These are phyloP conservation scores for Acacia acuminata DNA, from an alignment of 306 rosid genomes.

Conservation along the genomic window DNA sequence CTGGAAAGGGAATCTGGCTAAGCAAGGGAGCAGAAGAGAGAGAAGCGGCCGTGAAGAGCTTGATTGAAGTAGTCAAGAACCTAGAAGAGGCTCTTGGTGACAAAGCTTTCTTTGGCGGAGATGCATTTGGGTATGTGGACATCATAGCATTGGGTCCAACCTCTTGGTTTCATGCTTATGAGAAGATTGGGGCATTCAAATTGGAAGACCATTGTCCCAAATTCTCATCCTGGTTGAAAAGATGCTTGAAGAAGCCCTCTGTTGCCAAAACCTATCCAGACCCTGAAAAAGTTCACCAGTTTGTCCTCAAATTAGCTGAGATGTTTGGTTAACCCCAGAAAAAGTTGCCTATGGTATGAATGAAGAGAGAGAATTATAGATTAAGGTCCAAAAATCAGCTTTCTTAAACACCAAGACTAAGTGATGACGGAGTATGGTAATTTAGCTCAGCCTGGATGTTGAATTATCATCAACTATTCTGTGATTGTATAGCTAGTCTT, in stretches of 20 bases:
- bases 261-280: slow-evolving; percentile 54
- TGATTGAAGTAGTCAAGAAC: slow-evolving; percentile 55
- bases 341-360: not conserved
- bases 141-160: slow-evolving; percentile 48
- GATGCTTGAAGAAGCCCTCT: slow-evolving; percentile 42
- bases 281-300: slow-evolving; percentile 52
- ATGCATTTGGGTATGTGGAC: slow-evolving; percentile 62
- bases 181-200: slow-evolving; percentile 61
- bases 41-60: slow-evolving; percentile 54
- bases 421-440: not conserved
- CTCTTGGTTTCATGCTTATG: slow-evolving; percentile 66
- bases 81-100: slow-evolving; percentile 65
- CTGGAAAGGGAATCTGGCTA: slow-evolving; percentile 49
- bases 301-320: slow-evolving; percentile 48
- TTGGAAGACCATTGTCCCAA: slow-evolving; percentile 58
- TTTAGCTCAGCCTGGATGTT: not conserved
- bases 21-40: slow-evolving; percentile 66
- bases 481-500: not conserved
- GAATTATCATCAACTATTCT: too few species aligned
- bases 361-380: not conserved
- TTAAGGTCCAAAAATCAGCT: not conserved
- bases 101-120: slow-evolving; percentile 59
- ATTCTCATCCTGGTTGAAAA: slow-evolving; percentile 65
- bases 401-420: not conserved
- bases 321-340: not conserved